Base-by-base conservation (phyloP, 2,329 filamentous ascomycete genomes). In the Xylaria sp. region DNA sequence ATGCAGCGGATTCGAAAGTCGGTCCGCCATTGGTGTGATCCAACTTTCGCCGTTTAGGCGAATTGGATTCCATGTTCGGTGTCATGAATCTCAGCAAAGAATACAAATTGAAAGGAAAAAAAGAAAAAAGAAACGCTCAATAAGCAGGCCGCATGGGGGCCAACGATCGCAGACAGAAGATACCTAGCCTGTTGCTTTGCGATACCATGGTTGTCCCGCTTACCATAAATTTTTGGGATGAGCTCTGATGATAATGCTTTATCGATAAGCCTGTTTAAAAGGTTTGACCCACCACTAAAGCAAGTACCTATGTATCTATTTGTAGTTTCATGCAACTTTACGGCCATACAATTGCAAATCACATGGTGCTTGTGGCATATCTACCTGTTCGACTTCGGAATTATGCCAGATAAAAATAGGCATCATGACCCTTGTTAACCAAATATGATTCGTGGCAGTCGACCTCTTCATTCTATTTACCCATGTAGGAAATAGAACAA, bases 11-110 rank as follows among this genome's bases (percentile, higher is more conserved):
- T 70, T 84, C 80, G 61, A 85, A 82, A 67, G 82, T 78, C 58
- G 82, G 70, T 0, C 71, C 74, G 39, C 70, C 71, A 66, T 78
- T 78, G 43, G 73, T 73, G 70, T 86, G 83, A 28, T 80, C 81
- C 36, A 86, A 77, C 75, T 86, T 87, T 58, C 85, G 83, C 67
- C 85, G 80, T 75, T 87, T 86, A 49, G 78, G 69, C 23, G 82
- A 81, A 66, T 75, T 82, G 28, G 79, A 80, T 71, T 86, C 84
- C 85, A 87, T 86, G 7, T 3, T 69, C 20, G 28, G 0, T 6
- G 18, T 10, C 12, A 31, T n/a, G 5, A 49, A 48, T 18, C 48
- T 8, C 12, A 39, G 62, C 25, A 56, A 0, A 7, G 3, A 23
- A 56, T 28, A 28, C 6, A 18, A 7, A 15, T 9, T 13, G 15